Conservation (phyloP, 257 asterid genomes). For the Linaria vulgaris region DNA sequence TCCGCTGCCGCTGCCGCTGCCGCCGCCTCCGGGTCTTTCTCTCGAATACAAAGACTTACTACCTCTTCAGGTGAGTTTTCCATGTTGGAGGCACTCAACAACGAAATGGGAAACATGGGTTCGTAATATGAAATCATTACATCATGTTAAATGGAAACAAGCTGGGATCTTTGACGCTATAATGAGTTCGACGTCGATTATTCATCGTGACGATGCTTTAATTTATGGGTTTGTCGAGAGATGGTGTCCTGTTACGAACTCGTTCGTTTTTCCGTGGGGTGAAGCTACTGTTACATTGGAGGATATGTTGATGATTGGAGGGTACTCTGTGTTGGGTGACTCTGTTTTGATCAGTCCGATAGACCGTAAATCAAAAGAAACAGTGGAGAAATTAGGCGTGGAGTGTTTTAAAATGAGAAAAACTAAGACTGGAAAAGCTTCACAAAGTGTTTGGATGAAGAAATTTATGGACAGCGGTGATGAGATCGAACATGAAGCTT, state of each 20-base stretch:
- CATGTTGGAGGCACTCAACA: slow-evolving; percentile 14
- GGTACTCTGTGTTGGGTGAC: slow-evolving; percentile 38
- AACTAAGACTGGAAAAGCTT: not conserved
- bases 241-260: slow-evolving; percentile 36
- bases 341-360: slow-evolving; percentile 15
- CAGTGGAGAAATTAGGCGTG: not conserved
- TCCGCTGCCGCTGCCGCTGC: slow-evolving; percentile 6
- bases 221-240: slow-evolving; percentile 27
- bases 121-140: not conserved
- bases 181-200: slow-evolving; percentile 3
- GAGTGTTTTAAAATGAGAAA: not conserved
- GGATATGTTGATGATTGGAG: slow-evolving; percentile 40
- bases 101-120: slow-evolving; percentile 29
- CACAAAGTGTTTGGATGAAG: slow-evolving; percentile 10
- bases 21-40: too few relatives aligned
- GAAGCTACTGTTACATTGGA: slow-evolving; percentile 46
- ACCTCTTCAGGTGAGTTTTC: not conserved
- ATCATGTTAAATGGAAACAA: too few relatives aligned
- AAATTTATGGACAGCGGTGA: slow-evolving; percentile 27
- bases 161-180: slow-evolving; percentile 22
- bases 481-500: slow-evolving; percentile 36
- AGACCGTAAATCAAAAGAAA: not conserved
- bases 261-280: slow-evolving; percentile 42
- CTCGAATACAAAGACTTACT: not conserved
- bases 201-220: slow-evolving; percentile 15